Evolutionary conservation across 1,284 basidiomycete species (phyloP).

Genomic region (Takashimella koratensis): DNA sequence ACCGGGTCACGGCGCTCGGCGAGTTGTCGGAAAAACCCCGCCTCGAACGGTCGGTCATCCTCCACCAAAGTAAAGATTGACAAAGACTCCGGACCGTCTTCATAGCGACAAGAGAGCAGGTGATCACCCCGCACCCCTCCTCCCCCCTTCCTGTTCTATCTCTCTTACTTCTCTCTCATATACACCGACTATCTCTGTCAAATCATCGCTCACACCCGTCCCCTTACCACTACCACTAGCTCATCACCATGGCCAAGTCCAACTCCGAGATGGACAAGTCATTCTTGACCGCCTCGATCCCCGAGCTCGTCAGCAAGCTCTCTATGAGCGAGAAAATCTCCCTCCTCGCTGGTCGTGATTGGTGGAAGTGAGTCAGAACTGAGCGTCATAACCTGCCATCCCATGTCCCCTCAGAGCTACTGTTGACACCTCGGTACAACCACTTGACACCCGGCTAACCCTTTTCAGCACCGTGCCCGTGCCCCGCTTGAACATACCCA

Average conservation of each 20-base stretch:
- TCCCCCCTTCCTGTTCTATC: not conserved
- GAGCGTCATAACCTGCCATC: too few species aligned
- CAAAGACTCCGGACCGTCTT: too few species aligned
- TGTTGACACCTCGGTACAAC: too few species aligned
- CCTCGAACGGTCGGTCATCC: too few species aligned
- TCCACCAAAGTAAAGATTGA: too few species aligned
- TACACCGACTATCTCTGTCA: too few species aligned
- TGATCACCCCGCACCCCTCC: not conserved
- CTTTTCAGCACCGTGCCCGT: slow-evolving; percentile 29
- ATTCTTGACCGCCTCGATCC: slow-evolving; percentile 11
- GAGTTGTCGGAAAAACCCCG: too few species aligned
- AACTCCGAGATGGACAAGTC: slow-evolving; percentile 12
- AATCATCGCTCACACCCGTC: not conserved
- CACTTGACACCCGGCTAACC: slow-evolving; percentile 1
- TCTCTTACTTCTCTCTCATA: not conserved
- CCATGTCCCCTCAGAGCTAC: too few species aligned
- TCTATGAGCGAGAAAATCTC: slow-evolving; percentile 34
- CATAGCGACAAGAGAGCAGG: too few species aligned
- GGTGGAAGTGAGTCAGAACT: slow-evolving; percentile 43
- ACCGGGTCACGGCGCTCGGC: too few species aligned
- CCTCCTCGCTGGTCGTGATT: slow-evolving; percentile 30
- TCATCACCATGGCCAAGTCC: not conserved
- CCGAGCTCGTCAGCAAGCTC: slow-evolving; percentile 9
- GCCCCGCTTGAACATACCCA: slow-evolving; percentile 37
- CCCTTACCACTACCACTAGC: not conserved